Percentiles rank a stretch among this genome's conserved stretches.
These are phyloP conservation scores for Plenodomus tracheiphilus DNA, from an alignment of 2,329 filamentous ascomycete genomes.

Conservation along the genomic window DNA sequence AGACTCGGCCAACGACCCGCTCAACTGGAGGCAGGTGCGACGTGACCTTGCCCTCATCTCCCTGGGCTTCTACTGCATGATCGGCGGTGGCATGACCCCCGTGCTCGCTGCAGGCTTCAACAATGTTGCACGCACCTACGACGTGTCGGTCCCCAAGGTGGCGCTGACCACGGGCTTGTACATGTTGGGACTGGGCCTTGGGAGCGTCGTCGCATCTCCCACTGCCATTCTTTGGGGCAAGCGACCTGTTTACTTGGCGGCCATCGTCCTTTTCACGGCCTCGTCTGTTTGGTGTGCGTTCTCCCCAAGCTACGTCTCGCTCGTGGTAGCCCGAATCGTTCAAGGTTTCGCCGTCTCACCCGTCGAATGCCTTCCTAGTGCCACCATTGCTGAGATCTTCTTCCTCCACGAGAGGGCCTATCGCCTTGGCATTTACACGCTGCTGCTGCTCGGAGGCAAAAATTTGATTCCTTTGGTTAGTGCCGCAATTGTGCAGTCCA, in stretches of 20 bases:
- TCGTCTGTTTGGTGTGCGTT: slow-evolving; percentile 82
- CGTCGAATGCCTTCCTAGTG: slow-evolving; percentile 89
- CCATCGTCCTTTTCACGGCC: slow-evolving; percentile 74
- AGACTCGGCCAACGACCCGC: slow-evolving; percentile 83
- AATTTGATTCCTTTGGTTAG: slow-evolving; percentile 87
- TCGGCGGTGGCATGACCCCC: slow-evolving; percentile 91
- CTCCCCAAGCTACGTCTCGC: slow-evolving; percentile 78
- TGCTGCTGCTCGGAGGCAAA: slow-evolving; percentile 86
- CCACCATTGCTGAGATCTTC: slow-evolving; percentile 94
- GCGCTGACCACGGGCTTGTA: slow-evolving; percentile 88
- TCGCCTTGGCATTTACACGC: slow-evolving; percentile 88
- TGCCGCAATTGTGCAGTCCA: slow-evolving; percentile 75
- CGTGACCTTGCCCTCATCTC: slow-evolving; percentile 79
- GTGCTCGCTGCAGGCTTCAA: slow-evolving; percentile 88
- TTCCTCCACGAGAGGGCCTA: slow-evolving; percentile 94
- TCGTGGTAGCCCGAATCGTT: slow-evolving; percentile 80
- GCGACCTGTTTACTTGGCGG: slow-evolving; percentile 81
- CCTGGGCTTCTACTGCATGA: slow-evolving; percentile 88
- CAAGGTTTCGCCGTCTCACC: slow-evolving; percentile 87
- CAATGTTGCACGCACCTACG: slow-evolving; percentile 69
- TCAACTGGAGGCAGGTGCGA: slow-evolving; percentile 87
- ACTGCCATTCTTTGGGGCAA: slow-evolving; percentile 92
- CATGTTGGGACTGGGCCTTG: slow-evolving; percentile 90
- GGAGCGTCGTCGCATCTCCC: slow-evolving; percentile 81
- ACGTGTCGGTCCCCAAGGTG: slow-evolving; percentile 71